Conservation (phyloP, 257 asterid species). For the Solanum habrochaites region DNA sequence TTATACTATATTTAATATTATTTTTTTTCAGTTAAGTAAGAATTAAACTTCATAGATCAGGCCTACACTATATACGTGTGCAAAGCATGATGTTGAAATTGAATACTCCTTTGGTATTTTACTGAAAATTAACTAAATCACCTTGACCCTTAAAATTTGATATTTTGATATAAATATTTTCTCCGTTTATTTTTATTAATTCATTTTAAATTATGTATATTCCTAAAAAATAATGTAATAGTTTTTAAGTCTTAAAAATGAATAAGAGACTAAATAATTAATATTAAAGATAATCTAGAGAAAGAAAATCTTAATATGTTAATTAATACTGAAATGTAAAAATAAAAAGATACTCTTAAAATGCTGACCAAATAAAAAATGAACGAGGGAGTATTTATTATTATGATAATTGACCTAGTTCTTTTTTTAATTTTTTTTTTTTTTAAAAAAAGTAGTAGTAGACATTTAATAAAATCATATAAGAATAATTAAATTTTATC, state of each 20-base stretch:
- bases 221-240: too few relatives aligned
- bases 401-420: not conserved
- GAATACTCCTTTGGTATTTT: not conserved
- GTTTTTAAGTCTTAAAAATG: too few relatives aligned
- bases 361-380: too few relatives aligned
- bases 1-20: too few relatives aligned
- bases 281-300: too few relatives aligned
- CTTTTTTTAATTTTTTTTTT: too few relatives aligned
- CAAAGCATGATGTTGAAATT: not conserved
- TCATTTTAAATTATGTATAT: too few relatives aligned
- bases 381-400: too few relatives aligned
- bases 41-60: not conserved
- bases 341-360: too few relatives aligned
- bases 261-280: too few relatives aligned
- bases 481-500: not conserved
- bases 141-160: not conserved
- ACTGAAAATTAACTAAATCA: not conserved
- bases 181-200: not conserved
- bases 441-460: not conserved
- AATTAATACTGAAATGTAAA: too few relatives aligned
- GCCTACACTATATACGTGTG: not conserved
- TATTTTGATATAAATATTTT: not conserved
- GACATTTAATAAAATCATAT: not conserved
- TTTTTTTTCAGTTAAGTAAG: not conserved
- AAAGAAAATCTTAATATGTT: too few relatives aligned